Conservation (phyloP, 257 asterid species). For the Fraxinus anomala region DNA sequence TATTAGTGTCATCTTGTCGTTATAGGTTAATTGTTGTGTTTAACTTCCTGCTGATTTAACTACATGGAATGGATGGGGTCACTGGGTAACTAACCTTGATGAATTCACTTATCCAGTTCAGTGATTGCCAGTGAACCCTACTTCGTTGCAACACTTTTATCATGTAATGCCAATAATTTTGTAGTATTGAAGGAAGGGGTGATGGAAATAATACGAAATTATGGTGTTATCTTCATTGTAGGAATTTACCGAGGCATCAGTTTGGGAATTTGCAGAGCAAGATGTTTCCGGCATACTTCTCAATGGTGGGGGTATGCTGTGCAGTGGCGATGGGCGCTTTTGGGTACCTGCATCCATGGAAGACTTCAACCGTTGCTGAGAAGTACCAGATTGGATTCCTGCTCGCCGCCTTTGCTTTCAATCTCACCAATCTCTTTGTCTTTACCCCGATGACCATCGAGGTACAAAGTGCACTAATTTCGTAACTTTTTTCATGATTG, state of each 20-base stretch:
- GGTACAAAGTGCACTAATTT: slow-evolving; percentile 42
- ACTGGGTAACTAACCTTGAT: not conserved
- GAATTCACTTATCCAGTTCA: not conserved
- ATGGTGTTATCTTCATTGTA: slow-evolving; percentile 19
- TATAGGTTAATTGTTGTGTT: not conserved
- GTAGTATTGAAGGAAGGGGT: not conserved
- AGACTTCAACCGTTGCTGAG: slow-evolving; percentile 65
- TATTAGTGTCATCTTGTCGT: not conserved
- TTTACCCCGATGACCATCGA: slow-evolving; percentile 95
- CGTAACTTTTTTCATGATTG: slow-evolving; percentile 1
- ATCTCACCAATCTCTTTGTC: slow-evolving; percentile 82
- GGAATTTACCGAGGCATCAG: slow-evolving; percentile 96
- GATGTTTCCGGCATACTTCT: slow-evolving; percentile 98
- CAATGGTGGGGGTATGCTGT: slow-evolving; percentile 94
- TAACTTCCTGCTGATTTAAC: not conserved
- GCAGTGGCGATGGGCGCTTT: slow-evolving; percentile 76
- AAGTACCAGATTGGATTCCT: slow-evolving; percentile 90
- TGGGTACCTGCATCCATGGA: slow-evolving; percentile 95
- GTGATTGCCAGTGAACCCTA: no score
- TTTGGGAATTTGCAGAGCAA: slow-evolving; percentile 94
- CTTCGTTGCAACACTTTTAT: not conserved
- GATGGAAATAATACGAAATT: not conserved
- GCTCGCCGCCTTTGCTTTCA: slow-evolving; percentile 81
- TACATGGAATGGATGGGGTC: not conserved
- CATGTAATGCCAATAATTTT: not conserved